Percentiles rank a stretch among this genome's conserved stretches.
Evolutionary conservation across 306 rosid genomes (phyloP).

Genomic region (Lathyrus sativus): DNA sequence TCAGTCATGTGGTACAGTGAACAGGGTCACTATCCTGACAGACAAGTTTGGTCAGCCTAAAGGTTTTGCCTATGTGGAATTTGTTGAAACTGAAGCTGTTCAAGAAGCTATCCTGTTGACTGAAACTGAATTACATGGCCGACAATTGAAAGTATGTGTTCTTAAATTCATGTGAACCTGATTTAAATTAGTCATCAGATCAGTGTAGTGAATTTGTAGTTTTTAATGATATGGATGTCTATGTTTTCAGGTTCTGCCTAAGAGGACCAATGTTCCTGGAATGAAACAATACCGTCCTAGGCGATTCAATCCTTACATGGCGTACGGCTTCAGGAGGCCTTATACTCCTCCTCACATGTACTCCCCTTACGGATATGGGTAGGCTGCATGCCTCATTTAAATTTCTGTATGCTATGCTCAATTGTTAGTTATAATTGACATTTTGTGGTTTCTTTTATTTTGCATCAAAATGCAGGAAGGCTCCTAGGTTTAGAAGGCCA

Average conservation of each 20-base stretch:
- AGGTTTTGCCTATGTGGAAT: slow-evolving; percentile 97
- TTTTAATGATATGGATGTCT: slow-evolving; percentile 29
- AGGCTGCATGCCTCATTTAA: slow-evolving; percentile 36
- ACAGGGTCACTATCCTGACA: slow-evolving; percentile 86
- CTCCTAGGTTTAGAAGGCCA: slow-evolving; percentile 78
- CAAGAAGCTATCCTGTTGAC: slow-evolving; percentile 80
- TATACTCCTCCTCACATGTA: slow-evolving; percentile 75
- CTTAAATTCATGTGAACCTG: slow-evolving; percentile 5
- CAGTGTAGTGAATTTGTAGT: slow-evolving; percentile 6
- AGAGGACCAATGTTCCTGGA: slow-evolving; percentile 96
- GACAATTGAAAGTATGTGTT: slow-evolving; percentile 76
- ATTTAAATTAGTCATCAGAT: slow-evolving; percentile 21
- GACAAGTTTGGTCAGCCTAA: slow-evolving; percentile 94
- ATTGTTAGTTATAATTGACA: slow-evolving; percentile 21
- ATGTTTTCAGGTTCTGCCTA: slow-evolving; percentile 72
- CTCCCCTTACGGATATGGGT: slow-evolving; percentile 94
- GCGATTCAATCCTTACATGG: slow-evolving; percentile 74
- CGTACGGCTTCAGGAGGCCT: slow-evolving; percentile 78
- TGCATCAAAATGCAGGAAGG: slow-evolving; percentile 66
- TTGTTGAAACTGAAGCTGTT: slow-evolving; percentile 81
- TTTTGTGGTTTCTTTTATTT: slow-evolving; percentile 21
- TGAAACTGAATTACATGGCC: slow-evolving; percentile 91
- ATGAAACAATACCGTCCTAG: slow-evolving; percentile 87
- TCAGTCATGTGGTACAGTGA: slow-evolving; percentile 92
- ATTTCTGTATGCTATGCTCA: not conserved